A percentile compares a stretch with the other conserved stretches of the same genome.
phyloP scores from a whole-genome alignment of 2,329 filamentous ascomycete species.

The Botrytis byssoidea region DNA sequence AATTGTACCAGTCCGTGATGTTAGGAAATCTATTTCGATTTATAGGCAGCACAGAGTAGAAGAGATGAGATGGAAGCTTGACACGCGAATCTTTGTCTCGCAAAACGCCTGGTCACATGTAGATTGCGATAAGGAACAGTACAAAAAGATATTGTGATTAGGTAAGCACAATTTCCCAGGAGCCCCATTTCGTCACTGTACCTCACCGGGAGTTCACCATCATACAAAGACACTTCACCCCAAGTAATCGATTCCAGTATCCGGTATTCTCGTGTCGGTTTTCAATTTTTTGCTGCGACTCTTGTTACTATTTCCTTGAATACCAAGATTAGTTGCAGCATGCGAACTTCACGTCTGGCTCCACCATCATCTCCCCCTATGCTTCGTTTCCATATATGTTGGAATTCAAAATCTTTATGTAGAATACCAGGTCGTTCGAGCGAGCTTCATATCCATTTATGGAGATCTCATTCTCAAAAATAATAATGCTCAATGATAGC shows the following conservation, averaged over 20 bases:
- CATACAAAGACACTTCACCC: not conserved
- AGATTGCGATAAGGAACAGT: not conserved
- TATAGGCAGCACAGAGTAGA: not conserved
- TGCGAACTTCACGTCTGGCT: not conserved
- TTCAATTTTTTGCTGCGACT: accelerated
- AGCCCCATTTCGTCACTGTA: not conserved
- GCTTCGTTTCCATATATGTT: no score
- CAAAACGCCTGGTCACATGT: constrained; percentile 15
- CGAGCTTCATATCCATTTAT: not conserved
- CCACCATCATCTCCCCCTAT: not conserved
- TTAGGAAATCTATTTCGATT: not conserved
- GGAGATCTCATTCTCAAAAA: accelerated
- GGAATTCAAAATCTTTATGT: not conserved
- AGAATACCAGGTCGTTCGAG: not conserved
- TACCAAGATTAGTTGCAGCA: not conserved
- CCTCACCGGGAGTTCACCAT: not conserved
- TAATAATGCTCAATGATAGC: not conserved
- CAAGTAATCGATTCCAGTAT: not conserved
- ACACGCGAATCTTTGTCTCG: not conserved
- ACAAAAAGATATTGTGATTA: not conserved
- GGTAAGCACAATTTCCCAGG: accelerated
- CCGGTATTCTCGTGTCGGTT: accelerated
- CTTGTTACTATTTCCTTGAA: not conserved
- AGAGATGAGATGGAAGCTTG: not conserved
- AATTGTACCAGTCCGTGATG: not conserved